Base-by-base conservation (phyloP, 352 stramenopile genomes). In the Pythium aristosporum region DNA sequence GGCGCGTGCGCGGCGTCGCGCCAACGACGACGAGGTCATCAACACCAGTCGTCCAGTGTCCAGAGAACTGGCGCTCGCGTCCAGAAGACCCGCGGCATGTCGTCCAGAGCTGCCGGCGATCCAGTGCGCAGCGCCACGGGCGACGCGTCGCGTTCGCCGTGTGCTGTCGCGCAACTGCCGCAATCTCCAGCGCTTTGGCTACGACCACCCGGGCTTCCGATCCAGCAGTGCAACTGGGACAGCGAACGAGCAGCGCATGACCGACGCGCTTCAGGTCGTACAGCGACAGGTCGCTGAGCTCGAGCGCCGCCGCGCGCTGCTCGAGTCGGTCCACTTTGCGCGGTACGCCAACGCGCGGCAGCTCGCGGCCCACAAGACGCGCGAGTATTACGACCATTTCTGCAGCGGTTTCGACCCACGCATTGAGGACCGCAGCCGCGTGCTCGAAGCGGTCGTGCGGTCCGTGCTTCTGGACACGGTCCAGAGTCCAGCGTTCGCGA, bases 381-480 rank as follows among this genome's bases (percentile, higher is more conserved):
- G 54, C 34, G 54, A 70, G 13, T 88, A 88, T 66, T 88, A 88
- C 61, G 49, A 62, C 21, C 74, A 74, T 37, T 88, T 88, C 52
- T 41, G 54, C 10, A 53, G 55, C 21, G 80, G 80, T 0, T 88
- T 82, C 57, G 66, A 88, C 51, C 75, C 76, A 48, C 54, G 2
- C 61, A 52, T n/a, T 60, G 20, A 20, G 6, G 50, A 52, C 15
- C 52, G 51, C 28, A 70, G 67, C 48, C 23, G 72, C 39, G 44
- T 59, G 34, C 63, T 77, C 16, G 77, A 87, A 61, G 61, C 59
- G 5, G 50, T 85, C 50, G 30, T 87, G 61, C 76, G 77, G 21
- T 76, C 69, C 15, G 70, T 88, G 30, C 68, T 88, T 62, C 48
- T 75, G 18, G 74, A 80, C 32, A 68, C 81, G 43, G 80, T 87